Evolutionary conservation across 202 grass and related monocot genomes (phyloP), one percentile per base, ranked within the genome.

Genomic region (Brachypodium distachyon): DNA sequence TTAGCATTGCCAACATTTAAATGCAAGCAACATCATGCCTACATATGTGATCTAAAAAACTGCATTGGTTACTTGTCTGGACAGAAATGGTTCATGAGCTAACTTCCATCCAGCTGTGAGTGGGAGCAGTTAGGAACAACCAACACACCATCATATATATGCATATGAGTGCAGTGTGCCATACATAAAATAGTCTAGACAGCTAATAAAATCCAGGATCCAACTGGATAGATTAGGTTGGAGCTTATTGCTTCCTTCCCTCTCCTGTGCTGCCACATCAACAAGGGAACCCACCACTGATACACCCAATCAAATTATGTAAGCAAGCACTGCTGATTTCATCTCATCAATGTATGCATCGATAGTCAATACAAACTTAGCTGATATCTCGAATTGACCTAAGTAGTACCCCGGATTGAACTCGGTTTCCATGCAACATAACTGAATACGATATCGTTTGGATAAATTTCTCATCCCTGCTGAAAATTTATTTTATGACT

Each of bases 161-260:
- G 16, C 42, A 46, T 69, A 46, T 42, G 12, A 79, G 52, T 61
- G 52, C 80, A 87, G 36, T 79, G 85, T 75, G 32, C 74, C 52
- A 62, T 44, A 62, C 68, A 83, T 61, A 70, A 46, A 79, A 67
- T 75, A 84, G 40, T 67, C 26, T 1, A 62, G 81, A 76, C 76
- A 88, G 76, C 86, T 88, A 69, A 80, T 75, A 75, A 75, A 84
- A 88, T 76, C 70, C 62, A 80, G 44, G 38, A 84, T 84, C 69
- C 86, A 88, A 84, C 86, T 88, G 81, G 76, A 70, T 57, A 69
- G 7, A 74, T 68, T 79, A 79, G 74, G 53, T 47, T 68, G 85
- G 68, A 74, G 80, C 36, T 28, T n/a, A 29, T 62, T 84, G 81
- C 70, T 83, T 70, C 28, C 38, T 75, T 80, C 56, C 74, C 44